Conservation (phyloP, 441 rosid genomes). For the Rhodomyrtus psidioides region DNA sequence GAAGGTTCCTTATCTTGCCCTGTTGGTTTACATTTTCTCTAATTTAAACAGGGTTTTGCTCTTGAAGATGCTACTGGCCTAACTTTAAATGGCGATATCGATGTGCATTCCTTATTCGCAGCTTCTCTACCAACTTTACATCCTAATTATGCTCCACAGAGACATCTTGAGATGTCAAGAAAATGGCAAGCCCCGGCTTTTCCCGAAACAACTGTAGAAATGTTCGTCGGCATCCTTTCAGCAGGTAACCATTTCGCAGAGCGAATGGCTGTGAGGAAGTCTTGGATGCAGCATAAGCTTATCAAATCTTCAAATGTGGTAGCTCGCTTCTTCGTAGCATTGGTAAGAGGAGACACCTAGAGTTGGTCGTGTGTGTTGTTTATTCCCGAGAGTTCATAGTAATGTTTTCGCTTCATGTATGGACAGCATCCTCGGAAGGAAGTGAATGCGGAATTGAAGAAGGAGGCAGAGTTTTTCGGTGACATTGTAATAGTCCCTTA, state of each 20-base stretch:
- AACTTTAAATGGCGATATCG: slow-evolving; percentile 65
- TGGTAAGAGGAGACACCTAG: slow-evolving; percentile 32
- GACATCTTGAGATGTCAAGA: slow-evolving; percentile 63
- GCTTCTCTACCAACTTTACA: slow-evolving; percentile 71
- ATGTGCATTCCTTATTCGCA: slow-evolving; percentile 73
- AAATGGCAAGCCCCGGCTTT: slow-evolving; percentile 79
- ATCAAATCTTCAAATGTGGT: slow-evolving; percentile 75
- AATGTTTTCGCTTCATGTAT: slow-evolving; percentile 2
- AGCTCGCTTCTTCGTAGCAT: slow-evolving; percentile 85
- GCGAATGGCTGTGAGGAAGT: slow-evolving; percentile 95
- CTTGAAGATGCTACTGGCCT: slow-evolving; percentile 98
- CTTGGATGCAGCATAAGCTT: slow-evolving; percentile 91
- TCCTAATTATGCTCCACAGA: slow-evolving; percentile 73
- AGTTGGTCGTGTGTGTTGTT: background rate
- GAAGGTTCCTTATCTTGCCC: slow-evolving; percentile 7
- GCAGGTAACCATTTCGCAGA: slow-evolving; percentile 95
- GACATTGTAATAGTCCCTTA: slow-evolving; percentile 86
- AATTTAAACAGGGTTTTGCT: slow-evolving; percentile 63
- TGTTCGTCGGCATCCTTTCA: slow-evolving; percentile 87
- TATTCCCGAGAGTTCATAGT: background rate
- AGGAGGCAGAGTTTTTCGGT: slow-evolving; percentile 86
- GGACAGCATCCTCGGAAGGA: slow-evolving; percentile 70
- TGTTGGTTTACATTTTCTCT: background rate
- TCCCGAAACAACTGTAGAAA: slow-evolving; percentile 50
- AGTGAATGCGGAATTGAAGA: slow-evolving; percentile 74